Evolutionary conservation across 2,329 filamentous ascomycete genomes (phyloP), one percentile per base, ranked within the genome.

Genomic region (Setomelanomma holmii): DNA sequence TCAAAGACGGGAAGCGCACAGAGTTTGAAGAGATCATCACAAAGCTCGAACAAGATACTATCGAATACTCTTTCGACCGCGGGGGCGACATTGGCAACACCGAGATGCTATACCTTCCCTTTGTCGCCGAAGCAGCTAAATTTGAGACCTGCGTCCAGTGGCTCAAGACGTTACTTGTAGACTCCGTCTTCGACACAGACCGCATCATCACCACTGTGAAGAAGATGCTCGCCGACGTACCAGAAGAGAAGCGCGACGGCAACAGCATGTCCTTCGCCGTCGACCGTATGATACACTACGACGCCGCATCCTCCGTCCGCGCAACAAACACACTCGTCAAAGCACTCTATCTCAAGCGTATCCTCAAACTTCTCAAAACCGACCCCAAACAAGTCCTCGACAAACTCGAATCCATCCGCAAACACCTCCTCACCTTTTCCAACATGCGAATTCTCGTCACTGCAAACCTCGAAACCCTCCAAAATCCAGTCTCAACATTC

Each of bases 21-120:
- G 87, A 89, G 41, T 99, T 98, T 65, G 95, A 98, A 72, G 86
- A 96, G 56, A 90, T 98, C 3, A 92, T 98, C 39, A 90, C 91
- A 69, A 87, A 93, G 69, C 82, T 99, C 4, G 95, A 99, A 75
- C 86, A 89, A 67, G 93, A 98, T 64, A 98, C 95, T 0, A 87
- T 98, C 51, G 88, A 86, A 60, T 98, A 96, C 73, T 80, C 79
- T 1, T 86, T 97, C 59, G 86, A 87, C 53, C 85, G 85, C 2
- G 89, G 87, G 5, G 82, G 83, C 16, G 80, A 82, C 27, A 78
- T 96, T 39, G 88, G 89, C 27, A 92, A 96, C 69, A 83, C 86
- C 0, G 93, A 99, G 73, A 89, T 93, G 72, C 78, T 96, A 22
- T 84, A 87, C 51, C 86, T 98, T 42, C 86, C 87, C 59, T 89